Conservation (phyloP, 306 rosid species). For the Pachyrhizus erosus region DNA sequence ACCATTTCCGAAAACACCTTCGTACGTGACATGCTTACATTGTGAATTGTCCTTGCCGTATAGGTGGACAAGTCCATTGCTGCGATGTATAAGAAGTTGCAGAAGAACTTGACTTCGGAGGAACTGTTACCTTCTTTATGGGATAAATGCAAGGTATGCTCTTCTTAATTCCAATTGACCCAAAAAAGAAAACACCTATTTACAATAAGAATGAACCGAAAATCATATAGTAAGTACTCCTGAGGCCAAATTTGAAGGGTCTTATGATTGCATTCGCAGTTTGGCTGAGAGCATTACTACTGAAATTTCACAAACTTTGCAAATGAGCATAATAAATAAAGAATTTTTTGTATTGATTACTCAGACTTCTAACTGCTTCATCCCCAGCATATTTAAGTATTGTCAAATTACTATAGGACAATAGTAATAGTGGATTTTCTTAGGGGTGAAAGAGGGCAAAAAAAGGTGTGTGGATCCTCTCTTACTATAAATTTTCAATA, state of each 20-base stretch:
- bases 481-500: too few relatives aligned
- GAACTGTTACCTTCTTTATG: conserved; percentile 95
- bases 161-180: conserved; percentile 5
- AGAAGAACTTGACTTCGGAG: conserved; percentile 94
- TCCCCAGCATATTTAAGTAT: too few relatives aligned
- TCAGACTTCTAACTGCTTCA: too few relatives aligned
- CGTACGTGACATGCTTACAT: not conserved
- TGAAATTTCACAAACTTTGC: conserved; percentile 15
- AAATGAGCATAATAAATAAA: not conserved
- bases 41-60: conserved; percentile 28
- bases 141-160: conserved; percentile 98
- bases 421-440: too few relatives aligned
- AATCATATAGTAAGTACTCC: conserved; percentile 16
- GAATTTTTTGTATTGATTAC: too few relatives aligned
- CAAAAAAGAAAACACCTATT: not conserved
- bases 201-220: not conserved
- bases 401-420: too few relatives aligned
- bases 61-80: conserved; percentile 87
- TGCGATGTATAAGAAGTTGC: conserved; percentile 93
- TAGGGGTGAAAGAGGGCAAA: too few relatives aligned
- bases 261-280: not conserved
- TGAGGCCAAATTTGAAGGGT: not conserved
- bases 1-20: conserved; percentile 17
- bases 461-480: too few relatives aligned
- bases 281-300: conserved; percentile 18